Base-by-base conservation (phyloP, 805 yeast species). In the Ogataea methylovora region DNA sequence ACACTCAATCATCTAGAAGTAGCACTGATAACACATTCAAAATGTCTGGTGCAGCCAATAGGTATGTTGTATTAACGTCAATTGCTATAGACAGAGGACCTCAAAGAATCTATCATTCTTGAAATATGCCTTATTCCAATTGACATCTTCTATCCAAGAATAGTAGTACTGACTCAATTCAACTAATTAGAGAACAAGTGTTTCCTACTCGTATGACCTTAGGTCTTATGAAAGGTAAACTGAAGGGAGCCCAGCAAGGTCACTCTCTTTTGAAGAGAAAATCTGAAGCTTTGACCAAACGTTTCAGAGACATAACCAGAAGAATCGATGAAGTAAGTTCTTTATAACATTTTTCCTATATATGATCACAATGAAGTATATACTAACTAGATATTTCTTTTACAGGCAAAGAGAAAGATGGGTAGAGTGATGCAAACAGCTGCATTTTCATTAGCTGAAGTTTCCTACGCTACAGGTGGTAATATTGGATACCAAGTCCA, bases 371-470 rank as follows among this genome's bases (percentile, higher is more conserved):
- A 6, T 16, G 13, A 12, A 32, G 17, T 14, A 12, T 7, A 24
- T 23, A 37, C 43, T 40, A 39, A 37, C 39, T 10, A 16, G 8
- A 6, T 8, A 9, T 16, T 10, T 29, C 14, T 13, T 14, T 10
- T 25, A 13, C 30, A 58, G 55, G 80, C 97, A 29, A 90, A 90
- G 64, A 76, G 90, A 49, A 92, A 90, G 67, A 90, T 92, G 97
- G 98, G 97, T 33, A 72, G 90, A 44, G 95, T 90, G 29, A 90
- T 90, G 97, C 97, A 92, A 58, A 84, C 94, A 0, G 98, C 98
- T 2, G 94, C 97, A 1, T 90, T 90, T 58, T 88, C 97, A 7
- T 71, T 90, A 49, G 97, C 97, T 3, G 98, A 90, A 59, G 97
- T 90, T 30, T 81, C 92, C 30, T 92, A 92, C 54, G 98, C 98